phyloP scores from a whole-genome alignment of 1,284 basidiomycete species.

The Tilletia caries region DNA sequence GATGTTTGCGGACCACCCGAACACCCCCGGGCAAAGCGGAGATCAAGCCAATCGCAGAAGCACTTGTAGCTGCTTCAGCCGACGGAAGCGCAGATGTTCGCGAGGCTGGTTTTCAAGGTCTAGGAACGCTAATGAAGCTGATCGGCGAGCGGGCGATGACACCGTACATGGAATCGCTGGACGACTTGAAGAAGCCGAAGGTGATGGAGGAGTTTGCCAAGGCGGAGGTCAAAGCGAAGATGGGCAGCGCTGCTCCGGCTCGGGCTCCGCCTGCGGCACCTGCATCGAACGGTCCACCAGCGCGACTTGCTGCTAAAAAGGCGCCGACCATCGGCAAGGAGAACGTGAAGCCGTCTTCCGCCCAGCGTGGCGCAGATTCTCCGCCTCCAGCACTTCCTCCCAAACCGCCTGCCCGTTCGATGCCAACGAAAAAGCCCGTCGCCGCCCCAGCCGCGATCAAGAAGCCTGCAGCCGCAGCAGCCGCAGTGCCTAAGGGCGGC shows the following conservation, averaged over 20 bases:
- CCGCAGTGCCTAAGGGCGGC: slow-evolving; percentile 29
- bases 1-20: slow-evolving; percentile 69
- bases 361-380: not conserved
- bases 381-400: slow-evolving; percentile 18
- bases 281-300: slow-evolving; percentile 9
- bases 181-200: slow-evolving; percentile 85
- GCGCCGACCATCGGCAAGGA: not conserved
- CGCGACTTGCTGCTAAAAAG: slow-evolving; percentile 9
- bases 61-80: slow-evolving; percentile 72
- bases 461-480: slow-evolving; percentile 23
- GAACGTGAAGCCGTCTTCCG: not conserved
- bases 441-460: slow-evolving; percentile 21
- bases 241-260: slow-evolving; percentile 18
- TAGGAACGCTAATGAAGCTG: slow-evolving; percentile 94
- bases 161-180: slow-evolving; percentile 78
- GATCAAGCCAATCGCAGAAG: slow-evolving; percentile 78
- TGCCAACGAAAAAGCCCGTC: slow-evolving; percentile 11
- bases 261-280: slow-evolving; percentile 16
- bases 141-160: slow-evolving; percentile 89
- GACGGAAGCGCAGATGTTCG: slow-evolving; percentile 88
- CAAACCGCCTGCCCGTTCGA: slow-evolving; percentile 1
- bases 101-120: slow-evolving; percentile 78
- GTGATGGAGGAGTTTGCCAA: slow-evolving; percentile 75
- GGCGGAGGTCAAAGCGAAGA: slow-evolving; percentile 41
- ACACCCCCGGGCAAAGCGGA: slow-evolving; percentile 69